A percentile compares a stretch with the other conserved stretches of the same genome.
phyloP scores from a whole-genome alignment of 768 basidiomycete genomes.

The Boletus patriciae region DNA sequence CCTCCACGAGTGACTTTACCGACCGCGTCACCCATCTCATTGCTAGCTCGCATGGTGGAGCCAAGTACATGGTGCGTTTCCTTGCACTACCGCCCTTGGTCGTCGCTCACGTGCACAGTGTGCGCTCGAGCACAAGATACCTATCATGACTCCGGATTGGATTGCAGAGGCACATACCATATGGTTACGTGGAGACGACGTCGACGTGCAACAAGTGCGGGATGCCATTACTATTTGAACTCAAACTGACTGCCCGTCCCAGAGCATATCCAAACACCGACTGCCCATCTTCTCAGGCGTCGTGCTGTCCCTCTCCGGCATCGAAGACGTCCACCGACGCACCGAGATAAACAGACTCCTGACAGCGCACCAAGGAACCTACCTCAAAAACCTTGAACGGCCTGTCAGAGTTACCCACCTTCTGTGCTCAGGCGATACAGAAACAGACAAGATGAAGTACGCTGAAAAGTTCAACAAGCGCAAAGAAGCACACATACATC shows the following conservation, averaged over 20 bases:
- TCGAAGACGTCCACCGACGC: constrained; percentile 59
- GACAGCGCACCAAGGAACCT: constrained; percentile 60
- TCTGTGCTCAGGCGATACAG: constrained; percentile 65
- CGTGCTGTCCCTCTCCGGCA: constrained; percentile 72
- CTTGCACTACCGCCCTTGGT: neutral
- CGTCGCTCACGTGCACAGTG: constrained; percentile 49
- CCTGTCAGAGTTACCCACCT: constrained; percentile 84
- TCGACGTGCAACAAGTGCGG: constrained; percentile 62
- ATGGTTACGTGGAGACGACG: constrained; percentile 81
- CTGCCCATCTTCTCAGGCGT: constrained; percentile 75
- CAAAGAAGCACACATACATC: constrained; percentile 69
- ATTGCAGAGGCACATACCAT: constrained; percentile 64
- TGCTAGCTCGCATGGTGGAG: constrained; percentile 74
- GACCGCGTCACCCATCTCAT: constrained; percentile 87
- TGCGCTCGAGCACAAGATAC: constrained; percentile 76
- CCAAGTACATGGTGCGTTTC: constrained; percentile 72
- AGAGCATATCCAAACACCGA: constrained; percentile 62
- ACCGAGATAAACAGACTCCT: constrained; percentile 64
- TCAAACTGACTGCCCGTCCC: neutral
- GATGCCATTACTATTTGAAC: neutral
- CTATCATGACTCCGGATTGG: constrained; percentile 80
- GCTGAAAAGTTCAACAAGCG: constrained; percentile 70
- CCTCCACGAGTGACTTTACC: constrained; percentile 68
- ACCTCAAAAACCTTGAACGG: constrained; percentile 73
- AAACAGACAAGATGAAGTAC: constrained; percentile 75